Evolutionary conservation across 768 basidiomycete genomes (phyloP).

Genomic region (Ephemerocybe angulata): DNA sequence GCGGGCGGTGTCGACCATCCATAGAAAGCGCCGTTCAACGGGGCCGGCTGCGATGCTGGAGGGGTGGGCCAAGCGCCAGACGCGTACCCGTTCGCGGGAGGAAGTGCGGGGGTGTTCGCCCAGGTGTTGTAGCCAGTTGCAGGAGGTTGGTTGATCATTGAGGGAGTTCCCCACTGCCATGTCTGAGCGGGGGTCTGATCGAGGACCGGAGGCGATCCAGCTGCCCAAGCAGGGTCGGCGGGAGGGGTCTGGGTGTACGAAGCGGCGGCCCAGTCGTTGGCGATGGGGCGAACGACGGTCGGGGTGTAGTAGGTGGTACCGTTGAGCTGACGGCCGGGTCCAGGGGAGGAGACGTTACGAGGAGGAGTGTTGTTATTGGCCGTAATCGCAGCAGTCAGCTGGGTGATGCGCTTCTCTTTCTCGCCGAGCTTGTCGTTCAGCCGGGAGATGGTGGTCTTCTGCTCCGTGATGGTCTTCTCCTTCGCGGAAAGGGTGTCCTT

Average conservation of each 20-base stretch:
- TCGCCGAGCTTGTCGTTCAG: neutral
- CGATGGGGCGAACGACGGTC: neutral
- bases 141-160: neutral
- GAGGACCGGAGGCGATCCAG: neutral
- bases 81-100: neutral
- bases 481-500: neutral
- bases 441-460: neutral
- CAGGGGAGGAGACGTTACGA: neutral
- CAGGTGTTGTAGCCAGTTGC: neutral
- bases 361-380: neutral
- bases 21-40: neutral
- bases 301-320: constrained; percentile 4
- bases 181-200: neutral
- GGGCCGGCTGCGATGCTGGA: neutral
- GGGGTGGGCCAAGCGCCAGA: neutral
- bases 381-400: neutral
- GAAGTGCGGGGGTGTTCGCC: neutral
- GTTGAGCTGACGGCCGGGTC: neutral
- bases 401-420: neutral
- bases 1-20: neutral
- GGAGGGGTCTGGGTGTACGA: neutral
- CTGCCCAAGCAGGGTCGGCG: neutral
- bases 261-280: neutral
- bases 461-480: neutral
- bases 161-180: neutral